phyloP scores from a whole-genome alignment of 441 rosid genomes.

The Mallotus repandus region DNA sequence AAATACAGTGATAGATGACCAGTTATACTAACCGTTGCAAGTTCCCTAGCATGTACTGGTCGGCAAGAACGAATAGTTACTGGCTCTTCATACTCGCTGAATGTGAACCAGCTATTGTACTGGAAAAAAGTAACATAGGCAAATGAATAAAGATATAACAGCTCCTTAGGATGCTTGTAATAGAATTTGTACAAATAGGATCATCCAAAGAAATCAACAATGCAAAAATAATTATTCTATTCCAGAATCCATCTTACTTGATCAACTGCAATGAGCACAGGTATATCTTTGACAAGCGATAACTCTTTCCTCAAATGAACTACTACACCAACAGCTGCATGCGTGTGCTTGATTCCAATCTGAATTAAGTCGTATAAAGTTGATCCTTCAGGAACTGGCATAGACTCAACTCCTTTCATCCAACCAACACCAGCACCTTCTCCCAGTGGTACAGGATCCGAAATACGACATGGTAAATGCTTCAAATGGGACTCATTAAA shows the following conservation, averaged over 20 bases:
- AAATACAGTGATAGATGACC: not conserved
- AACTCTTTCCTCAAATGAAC: slow-evolving; percentile 86
- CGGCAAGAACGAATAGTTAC: slow-evolving; percentile 64
- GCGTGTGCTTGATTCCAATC: slow-evolving; percentile 76
- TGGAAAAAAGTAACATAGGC: slow-evolving; percentile 35
- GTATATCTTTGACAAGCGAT: slow-evolving; percentile 82
- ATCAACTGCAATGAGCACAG: slow-evolving; percentile 88
- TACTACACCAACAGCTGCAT: slow-evolving; percentile 82
- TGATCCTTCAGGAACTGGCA: slow-evolving; percentile 67
- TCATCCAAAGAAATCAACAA: not conserved
- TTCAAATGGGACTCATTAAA: slow-evolving; percentile 60
- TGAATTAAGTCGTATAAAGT: slow-evolving; percentile 73
- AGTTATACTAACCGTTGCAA: slow-evolving; percentile 64
- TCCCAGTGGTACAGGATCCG: slow-evolving; percentile 78
- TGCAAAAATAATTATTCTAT: not conserved
- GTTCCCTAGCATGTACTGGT: slow-evolving; percentile 83
- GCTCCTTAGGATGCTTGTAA: not conserved
- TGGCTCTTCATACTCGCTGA: slow-evolving; percentile 91
- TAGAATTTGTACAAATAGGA: not conserved
- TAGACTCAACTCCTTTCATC: slow-evolving; percentile 70
- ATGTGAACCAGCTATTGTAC: slow-evolving; percentile 96
- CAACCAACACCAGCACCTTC: slow-evolving; percentile 92
- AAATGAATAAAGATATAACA: slow-evolving; percentile 22
- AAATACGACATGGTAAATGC: slow-evolving; percentile 66
- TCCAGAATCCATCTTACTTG: slow-evolving; percentile 54